Evolutionary conservation across 176 grass and related monocot species (phyloP).

Genomic region (Triticum turgidum): DNA sequence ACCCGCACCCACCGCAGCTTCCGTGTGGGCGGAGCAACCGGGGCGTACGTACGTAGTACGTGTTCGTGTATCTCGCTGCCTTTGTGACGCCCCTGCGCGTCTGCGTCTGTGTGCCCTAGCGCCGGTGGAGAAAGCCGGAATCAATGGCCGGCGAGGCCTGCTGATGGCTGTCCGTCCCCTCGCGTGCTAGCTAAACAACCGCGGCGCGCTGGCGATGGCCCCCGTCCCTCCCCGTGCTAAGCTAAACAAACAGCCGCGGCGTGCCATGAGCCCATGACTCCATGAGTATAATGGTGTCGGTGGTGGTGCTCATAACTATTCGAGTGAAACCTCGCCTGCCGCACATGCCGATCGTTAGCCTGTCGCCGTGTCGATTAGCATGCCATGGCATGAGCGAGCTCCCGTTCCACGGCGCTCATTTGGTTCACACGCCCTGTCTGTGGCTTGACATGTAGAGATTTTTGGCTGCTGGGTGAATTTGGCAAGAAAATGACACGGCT

Average conservation of each 20-base stretch:
- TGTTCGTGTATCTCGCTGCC: not conserved
- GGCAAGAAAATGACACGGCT: not conserved
- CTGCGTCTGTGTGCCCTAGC: not conserved
- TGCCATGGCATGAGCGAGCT: not conserved
- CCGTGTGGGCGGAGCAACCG: not conserved
- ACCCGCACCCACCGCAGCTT: not conserved
- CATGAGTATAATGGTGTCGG: not conserved
- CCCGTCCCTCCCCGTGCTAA: not conserved
- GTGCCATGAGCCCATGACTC: not conserved
- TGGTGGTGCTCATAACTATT: not conserved
- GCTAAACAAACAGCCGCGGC: not conserved
- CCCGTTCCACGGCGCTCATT: too few species aligned
- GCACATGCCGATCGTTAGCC: conserved; percentile 15
- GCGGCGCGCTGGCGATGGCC: too few species aligned
- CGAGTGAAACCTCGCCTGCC: not conserved
- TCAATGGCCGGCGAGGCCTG: conserved; percentile 6
- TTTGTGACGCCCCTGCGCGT: not conserved
- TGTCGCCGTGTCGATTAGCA: not conserved
- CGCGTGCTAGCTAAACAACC: not conserved
- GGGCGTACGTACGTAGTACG: not conserved
- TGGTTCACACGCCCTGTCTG: too few species aligned
- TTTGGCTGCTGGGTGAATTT: not conserved
- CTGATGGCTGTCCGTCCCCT: not conserved
- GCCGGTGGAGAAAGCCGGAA: not conserved
- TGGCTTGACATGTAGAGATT: too few species aligned